Base-by-base conservation (phyloP, 495 filamentous ascomycete species). In the Penicillium crystallinum region DNA sequence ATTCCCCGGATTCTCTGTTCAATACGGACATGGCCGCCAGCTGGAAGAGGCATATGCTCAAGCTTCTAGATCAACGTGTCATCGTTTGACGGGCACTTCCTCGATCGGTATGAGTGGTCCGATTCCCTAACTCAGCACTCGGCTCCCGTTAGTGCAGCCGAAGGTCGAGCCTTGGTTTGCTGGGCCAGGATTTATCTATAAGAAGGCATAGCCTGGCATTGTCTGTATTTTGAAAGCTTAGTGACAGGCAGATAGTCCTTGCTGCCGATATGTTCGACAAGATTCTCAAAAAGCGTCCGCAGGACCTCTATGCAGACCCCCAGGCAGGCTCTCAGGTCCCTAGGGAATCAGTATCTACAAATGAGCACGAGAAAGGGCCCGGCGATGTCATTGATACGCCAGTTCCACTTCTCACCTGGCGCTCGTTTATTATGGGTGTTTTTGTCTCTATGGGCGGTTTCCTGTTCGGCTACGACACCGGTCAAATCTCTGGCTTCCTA, bases 371-470 rank as follows among this genome's bases (percentile, higher is more conserved):
- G 51, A 66, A 66, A 52, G 55, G 45, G 3, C 41, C 45, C 3
- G 29, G 45, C 15, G 59, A 56, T 52, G 30, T 58, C n/a, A 50
- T 69, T 14, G 65, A 74, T 42, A 62, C 64, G 4, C 66, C 65
- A 3, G 59, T 73, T 15, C 66, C 61, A 0, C 61, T 68, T 2
- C 34, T 79, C 6, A 78, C 74, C 1, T 56, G 62, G 46, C 67
- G 68, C 17, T 69, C 73, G 21, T 53, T 71, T 12, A 41, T 69
- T 2, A 78, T 79, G 72, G 74, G 73, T n/a, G 30, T 77, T 9
- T 66, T 78, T 15, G 72, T 78, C n/a, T 78, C 84, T 2, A 82
- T 88, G 71, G 84, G 84, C 37, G 84, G 84, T 14, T 81, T 88
- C 52, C 76, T 88, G 11, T 71, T 71, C 30, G 68, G 68, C 15